Conservation (phyloP, 768 basidiomycete genomes). For the Chlorophyllum brunneum region DNA sequence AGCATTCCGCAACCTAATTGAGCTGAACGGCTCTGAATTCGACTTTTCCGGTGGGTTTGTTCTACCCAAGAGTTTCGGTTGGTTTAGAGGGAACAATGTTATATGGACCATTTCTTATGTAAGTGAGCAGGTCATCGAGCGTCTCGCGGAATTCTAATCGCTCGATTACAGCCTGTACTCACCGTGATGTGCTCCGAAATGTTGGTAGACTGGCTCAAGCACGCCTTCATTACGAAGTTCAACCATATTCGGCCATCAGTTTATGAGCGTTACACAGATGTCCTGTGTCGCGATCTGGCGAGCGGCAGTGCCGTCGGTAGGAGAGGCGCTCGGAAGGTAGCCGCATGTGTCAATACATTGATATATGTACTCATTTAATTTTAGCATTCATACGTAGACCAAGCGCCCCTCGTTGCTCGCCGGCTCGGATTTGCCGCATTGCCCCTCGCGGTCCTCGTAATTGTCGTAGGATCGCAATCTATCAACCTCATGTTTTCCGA, state of each 20-base stretch:
- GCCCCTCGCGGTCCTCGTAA: constrained; percentile 81
- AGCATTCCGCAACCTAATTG: constrained; percentile 91
- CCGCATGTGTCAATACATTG: neutral
- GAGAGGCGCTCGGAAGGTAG: constrained; percentile 66
- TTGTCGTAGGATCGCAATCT: constrained; percentile 75
- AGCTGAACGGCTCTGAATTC: constrained; percentile 88
- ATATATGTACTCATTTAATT: neutral
- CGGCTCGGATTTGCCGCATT: constrained; percentile 92
- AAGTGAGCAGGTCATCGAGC: constrained; percentile 22
- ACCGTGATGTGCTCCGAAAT: constrained; percentile 91
- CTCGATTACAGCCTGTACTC: constrained; percentile 68
- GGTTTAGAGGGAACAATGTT: constrained; percentile 75
- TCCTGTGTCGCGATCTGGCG: constrained; percentile 89
- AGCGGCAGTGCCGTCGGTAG: constrained; percentile 72
- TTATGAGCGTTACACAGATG: constrained; percentile 93
- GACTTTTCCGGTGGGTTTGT: constrained; percentile 69
- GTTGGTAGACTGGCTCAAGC: constrained; percentile 97
- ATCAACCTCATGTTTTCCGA: constrained; percentile 54
- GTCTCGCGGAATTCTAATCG: neutral
- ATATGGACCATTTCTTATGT: constrained; percentile 91
- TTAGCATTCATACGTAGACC: constrained; percentile 89
- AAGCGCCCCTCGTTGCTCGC: constrained; percentile 91
- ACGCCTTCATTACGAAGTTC: constrained; percentile 99
- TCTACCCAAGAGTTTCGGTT: constrained; percentile 80
- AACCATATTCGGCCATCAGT: constrained; percentile 96